phyloP scores from a whole-genome alignment of 176 grass and related monocot genomes.

The Aegilops longissima region DNA sequence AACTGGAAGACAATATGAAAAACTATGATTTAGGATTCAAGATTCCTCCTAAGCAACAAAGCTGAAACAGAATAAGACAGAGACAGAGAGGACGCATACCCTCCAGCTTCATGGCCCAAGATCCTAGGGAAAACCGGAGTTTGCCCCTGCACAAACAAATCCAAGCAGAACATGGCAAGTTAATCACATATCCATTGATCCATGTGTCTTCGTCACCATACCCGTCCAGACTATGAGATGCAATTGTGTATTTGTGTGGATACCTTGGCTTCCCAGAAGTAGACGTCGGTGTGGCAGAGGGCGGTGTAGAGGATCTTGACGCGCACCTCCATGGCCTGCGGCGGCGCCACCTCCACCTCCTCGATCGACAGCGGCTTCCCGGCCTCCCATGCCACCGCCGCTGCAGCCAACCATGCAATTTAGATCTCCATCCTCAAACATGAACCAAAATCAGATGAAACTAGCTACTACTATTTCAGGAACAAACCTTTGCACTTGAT shows the following conservation, averaged over 20 bases:
- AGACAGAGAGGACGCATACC: conserved; percentile 36
- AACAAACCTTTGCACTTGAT: conserved; percentile 76
- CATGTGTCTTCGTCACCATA: too few species aligned
- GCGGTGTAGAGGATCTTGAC: conserved; percentile 84
- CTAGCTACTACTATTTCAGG: too few species aligned
- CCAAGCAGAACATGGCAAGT: not conserved
- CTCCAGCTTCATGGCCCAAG: conserved; percentile 91
- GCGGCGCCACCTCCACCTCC: conserved; percentile 87
- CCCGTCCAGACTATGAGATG: not conserved
- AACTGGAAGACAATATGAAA: not conserved
- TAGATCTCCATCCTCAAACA: not conserved
- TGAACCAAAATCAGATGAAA: not conserved
- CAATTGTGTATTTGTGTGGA: not conserved
- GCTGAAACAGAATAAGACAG: not conserved
- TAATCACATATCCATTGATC: not conserved
- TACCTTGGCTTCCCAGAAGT: conserved; percentile 98
- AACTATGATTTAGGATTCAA: too few species aligned
- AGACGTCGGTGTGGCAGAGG: conserved; percentile 94
- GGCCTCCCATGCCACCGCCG: conserved; percentile 87
- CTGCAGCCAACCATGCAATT: conserved; percentile 18
- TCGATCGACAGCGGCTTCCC: conserved; percentile 78
- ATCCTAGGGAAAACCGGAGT: conserved; percentile 92
- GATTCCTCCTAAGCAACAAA: not conserved
- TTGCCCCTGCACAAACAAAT: conserved; percentile 55
- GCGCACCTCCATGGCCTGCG: conserved; percentile 82